These are phyloP conservation scores for Phytophthora cryptogea DNA, from an alignment of 352 stramenopile species.

Conservation along the genomic window DNA sequence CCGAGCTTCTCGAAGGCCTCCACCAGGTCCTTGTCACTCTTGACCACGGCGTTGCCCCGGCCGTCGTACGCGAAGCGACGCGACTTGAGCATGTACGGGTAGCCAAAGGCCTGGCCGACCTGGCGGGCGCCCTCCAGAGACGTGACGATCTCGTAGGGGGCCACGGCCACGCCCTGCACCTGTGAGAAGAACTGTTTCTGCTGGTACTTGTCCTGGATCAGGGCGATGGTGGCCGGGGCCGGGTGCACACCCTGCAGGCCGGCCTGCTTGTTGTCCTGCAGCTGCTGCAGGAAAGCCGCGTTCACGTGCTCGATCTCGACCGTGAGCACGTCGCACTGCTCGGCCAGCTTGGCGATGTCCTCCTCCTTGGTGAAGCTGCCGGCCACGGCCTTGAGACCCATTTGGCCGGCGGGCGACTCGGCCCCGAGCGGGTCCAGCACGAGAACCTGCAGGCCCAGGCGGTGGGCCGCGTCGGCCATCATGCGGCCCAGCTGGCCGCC, in stretches of 20 bases:
- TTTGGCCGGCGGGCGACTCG: conserved; percentile 71
- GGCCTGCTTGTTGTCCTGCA: conserved; percentile 74
- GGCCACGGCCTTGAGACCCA: conserved; percentile 69
- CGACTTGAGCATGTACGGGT: conserved; percentile 99
- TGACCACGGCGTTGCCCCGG: conserved; percentile 95
- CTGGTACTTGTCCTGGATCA: conserved; percentile 98
- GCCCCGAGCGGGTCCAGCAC: conserved; percentile 93
- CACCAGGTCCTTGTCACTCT: conserved; percentile 72
- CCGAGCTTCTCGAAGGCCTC: conserved; percentile 85
- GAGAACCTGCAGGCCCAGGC: conserved; percentile 92
- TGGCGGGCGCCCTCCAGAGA: conserved; percentile 44
- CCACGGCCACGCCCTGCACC: conserved; percentile 55
- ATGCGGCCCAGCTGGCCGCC: conserved; percentile 98
- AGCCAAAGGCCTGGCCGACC: conserved; percentile 77
- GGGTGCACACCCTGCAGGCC: conserved; percentile 71
- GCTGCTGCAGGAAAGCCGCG: conserved; percentile 86
- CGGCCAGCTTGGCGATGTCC: conserved; percentile 73
- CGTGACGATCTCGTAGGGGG: conserved; percentile 59
- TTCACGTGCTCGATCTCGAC: conserved; percentile 99
- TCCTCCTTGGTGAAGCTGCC: conserved; percentile 77
- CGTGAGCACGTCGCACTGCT: conserved; percentile 93
- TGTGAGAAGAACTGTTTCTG: conserved; percentile 92
- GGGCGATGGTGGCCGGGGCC: conserved; percentile 88
- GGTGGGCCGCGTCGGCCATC: conserved; percentile 97
- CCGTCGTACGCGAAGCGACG: conserved; percentile 96